These are phyloP conservation scores for Jimgerdemannia lactiflua DNA, from an alignment of 192 early-diverging fungal species.

Conservation along the genomic window DNA sequence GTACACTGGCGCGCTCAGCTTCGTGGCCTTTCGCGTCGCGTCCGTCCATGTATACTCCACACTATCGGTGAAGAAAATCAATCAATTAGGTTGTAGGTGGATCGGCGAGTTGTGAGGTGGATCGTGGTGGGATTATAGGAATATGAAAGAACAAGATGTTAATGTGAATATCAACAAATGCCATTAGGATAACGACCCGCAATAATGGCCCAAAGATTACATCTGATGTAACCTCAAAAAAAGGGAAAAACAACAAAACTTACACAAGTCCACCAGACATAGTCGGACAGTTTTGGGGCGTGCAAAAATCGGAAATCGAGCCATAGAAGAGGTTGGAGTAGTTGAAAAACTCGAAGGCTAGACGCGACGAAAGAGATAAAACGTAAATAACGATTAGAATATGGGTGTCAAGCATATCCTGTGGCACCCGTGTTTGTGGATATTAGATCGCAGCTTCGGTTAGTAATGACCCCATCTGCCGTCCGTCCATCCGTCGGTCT, in stretches of 20 bases:
- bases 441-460: neutral
- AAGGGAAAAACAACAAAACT: constrained; percentile 5
- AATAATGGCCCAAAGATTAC: neutral
- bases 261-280: constrained; percentile 84
- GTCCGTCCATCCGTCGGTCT: no score
- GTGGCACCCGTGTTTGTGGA: neutral
- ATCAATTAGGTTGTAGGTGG: no score
- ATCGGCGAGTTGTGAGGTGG: no score
- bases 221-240: neutral
- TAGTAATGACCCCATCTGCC: no score
- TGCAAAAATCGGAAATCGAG: constrained; percentile 87
- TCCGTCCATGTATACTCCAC: constrained; percentile 94
- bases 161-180: no score
- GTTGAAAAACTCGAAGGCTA: constrained; percentile 92
- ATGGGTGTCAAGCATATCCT: no score
- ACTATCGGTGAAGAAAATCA: constrained; percentile 7
- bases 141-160: no score
- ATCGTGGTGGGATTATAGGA: no score
- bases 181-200: no score
- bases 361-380: no score
- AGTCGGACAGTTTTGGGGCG: constrained; percentile 69
- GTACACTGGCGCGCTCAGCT: constrained; percentile 92
- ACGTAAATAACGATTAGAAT: no score
- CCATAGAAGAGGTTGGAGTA: constrained; percentile 90
- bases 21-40: constrained; percentile 72